Evolutionary conservation across 371 early-diverging fungal genomes (phyloP), one percentile per base, ranked within the genome.

Genomic region (Mortierella polycephala): DNA sequence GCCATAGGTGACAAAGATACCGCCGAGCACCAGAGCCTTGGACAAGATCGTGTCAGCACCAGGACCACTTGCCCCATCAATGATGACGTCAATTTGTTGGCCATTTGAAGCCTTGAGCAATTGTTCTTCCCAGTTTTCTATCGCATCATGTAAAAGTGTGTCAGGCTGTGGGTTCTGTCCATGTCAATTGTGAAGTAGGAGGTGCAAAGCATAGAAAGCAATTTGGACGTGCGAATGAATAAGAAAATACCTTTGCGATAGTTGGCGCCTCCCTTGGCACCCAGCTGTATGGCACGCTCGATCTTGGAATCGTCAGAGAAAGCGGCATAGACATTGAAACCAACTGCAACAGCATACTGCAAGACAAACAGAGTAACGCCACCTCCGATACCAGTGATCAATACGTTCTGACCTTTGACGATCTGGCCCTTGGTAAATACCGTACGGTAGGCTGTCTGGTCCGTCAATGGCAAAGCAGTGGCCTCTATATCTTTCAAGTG

Each of bases 341-440:
- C 91, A 9, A 74, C 83, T 45, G 89, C 88, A 12, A 89, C 83
- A 12, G 88, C 87, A 73, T 90, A 89, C 76, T 88, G 89, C 30
- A 92, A 70, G 7, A 88, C 90, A 69, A 84, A 84, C 16, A 90
- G 71, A 5, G 92, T 91, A 20, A 92, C 92, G 54, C 92, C 92
- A 50, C 92, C 92, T 20, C 86, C 71, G 67, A 92, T 90, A 37
- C 92, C 92, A 13, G 91, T 85, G 52, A 92, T 81, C 7, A 92
- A 71, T 0, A 92, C 87, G 66, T 85, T 83, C 7, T 86, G 82
- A 7, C 86, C 89, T 11, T 71, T 74, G 61, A 69, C 79, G 23
- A 89, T 85, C 21, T 83, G 58, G 5, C 83, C 89, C 40, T 87
- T 87, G 23, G 87, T 86, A 45, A 89, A 86, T 5, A 82, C 16